Evolutionary conservation across 2,329 filamentous ascomycete genomes (phyloP).

Genomic region (Neonectria faginata): DNA sequence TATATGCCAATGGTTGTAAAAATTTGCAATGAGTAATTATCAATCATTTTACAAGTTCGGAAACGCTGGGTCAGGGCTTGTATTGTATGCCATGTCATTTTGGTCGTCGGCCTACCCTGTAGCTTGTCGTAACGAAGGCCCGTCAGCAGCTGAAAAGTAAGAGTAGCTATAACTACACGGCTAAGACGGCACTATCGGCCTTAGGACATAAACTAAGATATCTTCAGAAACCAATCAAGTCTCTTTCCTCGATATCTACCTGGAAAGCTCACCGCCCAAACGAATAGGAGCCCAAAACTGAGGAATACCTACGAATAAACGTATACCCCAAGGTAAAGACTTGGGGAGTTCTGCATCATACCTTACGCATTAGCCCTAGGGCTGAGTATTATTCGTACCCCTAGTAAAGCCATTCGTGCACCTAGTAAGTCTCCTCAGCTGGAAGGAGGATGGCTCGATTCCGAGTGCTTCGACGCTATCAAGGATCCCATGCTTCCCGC

Average conservation of each 20-base stretch:
- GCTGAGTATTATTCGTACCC: too few relatives aligned
- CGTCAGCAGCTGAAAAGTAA: constrained; percentile 1
- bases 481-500: background rate
- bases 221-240: background rate
- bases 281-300: too few relatives aligned
- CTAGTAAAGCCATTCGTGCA: too few relatives aligned
- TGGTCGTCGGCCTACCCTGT: background rate
- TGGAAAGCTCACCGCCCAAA: background rate
- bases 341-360: too few relatives aligned
- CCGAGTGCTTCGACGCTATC: background rate
- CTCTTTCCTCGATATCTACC: background rate
- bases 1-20: too few relatives aligned
- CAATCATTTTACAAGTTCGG: too few relatives aligned
- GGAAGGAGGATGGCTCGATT: too few relatives aligned
- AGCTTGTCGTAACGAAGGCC: background rate
- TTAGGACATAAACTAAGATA: background rate
- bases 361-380: too few relatives aligned
- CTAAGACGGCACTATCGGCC: background rate
- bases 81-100: background rate
- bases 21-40: too few relatives aligned
- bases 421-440: background rate
- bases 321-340: too few relatives aligned
- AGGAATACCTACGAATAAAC: too few relatives aligned
- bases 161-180: background rate
- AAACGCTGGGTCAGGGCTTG: background rate